Evolutionary conservation across 208 protist species (phyloP).

Genomic region (Naegleria gruberi): DNA sequence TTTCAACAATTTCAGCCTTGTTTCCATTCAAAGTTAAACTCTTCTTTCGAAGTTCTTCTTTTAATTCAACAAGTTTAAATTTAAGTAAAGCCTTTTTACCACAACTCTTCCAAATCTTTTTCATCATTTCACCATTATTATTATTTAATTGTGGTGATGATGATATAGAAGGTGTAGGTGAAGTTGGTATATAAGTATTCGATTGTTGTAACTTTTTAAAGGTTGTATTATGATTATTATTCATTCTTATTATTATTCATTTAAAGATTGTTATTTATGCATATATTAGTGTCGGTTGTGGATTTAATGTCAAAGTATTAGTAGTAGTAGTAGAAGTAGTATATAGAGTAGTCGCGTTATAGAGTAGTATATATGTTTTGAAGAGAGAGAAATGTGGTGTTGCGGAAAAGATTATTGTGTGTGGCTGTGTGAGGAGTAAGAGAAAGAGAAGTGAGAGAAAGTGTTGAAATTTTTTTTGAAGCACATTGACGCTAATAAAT

Average conservation of each 20-base stretch:
- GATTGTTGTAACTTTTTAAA: not conserved
- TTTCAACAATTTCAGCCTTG: not conserved
- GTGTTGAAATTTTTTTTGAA: no score
- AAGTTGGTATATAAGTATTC: not conserved
- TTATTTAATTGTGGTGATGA: not conserved
- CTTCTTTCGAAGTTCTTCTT: slow-evolving; percentile 5
- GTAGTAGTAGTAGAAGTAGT: no score
- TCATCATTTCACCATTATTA: not conserved
- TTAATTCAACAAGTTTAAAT: slow-evolving; percentile 2
- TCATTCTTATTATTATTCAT: not conserved
- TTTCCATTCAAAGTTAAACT: not conserved
- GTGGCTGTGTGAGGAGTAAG: no score
- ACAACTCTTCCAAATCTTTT: not conserved
- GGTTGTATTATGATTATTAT: not conserved
- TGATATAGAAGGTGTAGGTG: not conserved
- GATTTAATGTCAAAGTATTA: no score
- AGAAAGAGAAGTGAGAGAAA: no score
- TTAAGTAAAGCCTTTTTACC: not conserved
- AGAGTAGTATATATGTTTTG: no score
- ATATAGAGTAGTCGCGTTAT: no score
- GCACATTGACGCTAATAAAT: no score
- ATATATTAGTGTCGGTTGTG: no score
- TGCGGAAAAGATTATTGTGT: no score
- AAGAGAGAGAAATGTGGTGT: no score
- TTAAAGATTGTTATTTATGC: no score